phyloP scores from a whole-genome alignment of 208 protist species.

The Tritrichomonas foetus region DNA sequence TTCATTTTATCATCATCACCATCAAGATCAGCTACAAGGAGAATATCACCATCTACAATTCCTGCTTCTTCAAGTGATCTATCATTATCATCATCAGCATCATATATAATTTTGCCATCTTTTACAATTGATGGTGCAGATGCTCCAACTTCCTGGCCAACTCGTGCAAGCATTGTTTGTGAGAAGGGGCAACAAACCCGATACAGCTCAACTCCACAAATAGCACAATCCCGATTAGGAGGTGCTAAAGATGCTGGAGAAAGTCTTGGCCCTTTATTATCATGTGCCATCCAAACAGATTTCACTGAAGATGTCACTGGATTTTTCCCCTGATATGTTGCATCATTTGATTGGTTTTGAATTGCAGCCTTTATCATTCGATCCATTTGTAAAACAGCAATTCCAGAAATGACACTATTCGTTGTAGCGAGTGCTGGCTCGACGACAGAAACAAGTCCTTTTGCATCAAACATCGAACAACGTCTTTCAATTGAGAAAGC shows the following conservation, averaged over 20 bases:
- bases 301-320: no score
- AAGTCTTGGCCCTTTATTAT: not conserved
- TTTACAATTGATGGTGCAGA: not conserved
- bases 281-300: constrained; percentile 7
- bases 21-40: not conserved
- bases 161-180: not conserved
- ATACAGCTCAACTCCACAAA: not conserved
- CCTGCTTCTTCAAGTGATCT: not conserved
- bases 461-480: constrained; percentile 13
- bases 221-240: not conserved
- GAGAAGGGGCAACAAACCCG: not conserved
- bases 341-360: not conserved
- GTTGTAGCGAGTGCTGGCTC: not conserved
- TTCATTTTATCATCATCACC: not conserved
- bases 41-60: not conserved
- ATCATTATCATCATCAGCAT: not conserved
- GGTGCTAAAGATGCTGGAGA: not conserved
- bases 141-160: not conserved
- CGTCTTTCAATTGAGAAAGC: not conserved
- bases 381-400: not conserved
- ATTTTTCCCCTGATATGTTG: no score
- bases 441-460: constrained; percentile 35
- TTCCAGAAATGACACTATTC: not conserved
- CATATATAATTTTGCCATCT: not conserved
- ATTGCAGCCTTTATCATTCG: not conserved